Base-by-base conservation (phyloP, 345 rosid species). In the Atalantia buxifolia region DNA sequence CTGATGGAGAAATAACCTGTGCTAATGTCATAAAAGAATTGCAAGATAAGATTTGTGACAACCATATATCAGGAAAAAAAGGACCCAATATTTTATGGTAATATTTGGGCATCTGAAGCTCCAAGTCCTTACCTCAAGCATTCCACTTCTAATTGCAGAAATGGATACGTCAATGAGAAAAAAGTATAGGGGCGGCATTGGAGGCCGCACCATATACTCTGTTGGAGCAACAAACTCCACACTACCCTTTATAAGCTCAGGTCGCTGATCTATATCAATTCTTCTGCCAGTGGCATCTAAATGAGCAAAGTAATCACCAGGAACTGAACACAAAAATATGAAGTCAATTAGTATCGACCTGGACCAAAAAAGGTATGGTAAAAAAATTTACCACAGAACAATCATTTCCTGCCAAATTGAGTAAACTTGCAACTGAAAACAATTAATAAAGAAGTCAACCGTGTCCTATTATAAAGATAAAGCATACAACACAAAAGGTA, bases 191-290 rank as follows among this genome's bases (percentile, higher is more conserved):
- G 99, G 99, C 7, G 98, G 97, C 98, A 94, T 94, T 72, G 98
- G 99, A 63, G 99, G 99, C 86, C 98, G 98, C 87, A 97, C 99
- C 99, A 97, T 97, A 85, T 94, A 97, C 80, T 97, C 99, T 16
- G 98, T 92, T 73, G 99, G 97, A 84, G 98, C 98, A 81, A 97
- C 91, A 84, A 90, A 92, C 79, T 97, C 99, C 74, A 94, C 96
- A 87, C 97, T 94, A 7, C 99, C 98, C 84, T 90, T 87, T 22
- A 78, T 90, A 82, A 97, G 98, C 82, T 97, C 99, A 83, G 96
- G 98, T 82, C 99, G 88, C 86, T 91, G 96, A 84, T 94, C 93
- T 85, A 94, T 77, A 86, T 97, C 99, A 79, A 93, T 79, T 85
- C 99, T 93, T 86, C 88, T 83, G 56, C 99, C 97, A 77, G 88